Conservation (phyloP, 2,329 filamentous ascomycete species). For the Rhinocladiella mackenziei region DNA sequence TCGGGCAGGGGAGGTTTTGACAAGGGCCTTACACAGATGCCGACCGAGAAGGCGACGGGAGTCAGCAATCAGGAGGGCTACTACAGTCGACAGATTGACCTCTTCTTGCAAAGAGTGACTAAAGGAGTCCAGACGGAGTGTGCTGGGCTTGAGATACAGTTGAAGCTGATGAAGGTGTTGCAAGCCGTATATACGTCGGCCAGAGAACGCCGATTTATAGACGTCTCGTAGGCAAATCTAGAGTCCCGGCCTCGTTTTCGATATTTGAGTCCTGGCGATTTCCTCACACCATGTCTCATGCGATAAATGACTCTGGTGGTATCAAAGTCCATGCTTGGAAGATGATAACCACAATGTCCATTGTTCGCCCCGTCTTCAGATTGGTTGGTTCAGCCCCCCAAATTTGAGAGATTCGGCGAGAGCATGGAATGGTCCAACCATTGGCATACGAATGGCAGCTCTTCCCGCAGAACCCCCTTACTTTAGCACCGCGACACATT, state of each 20-base stretch:
- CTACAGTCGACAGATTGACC: conserved; percentile 2
- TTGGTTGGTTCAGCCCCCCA: too few species aligned
- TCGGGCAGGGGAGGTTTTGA: background rate
- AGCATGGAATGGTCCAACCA: too few species aligned
- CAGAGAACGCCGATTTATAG: conserved; percentile 4
- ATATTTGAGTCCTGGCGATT: too few species aligned
- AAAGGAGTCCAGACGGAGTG: background rate
- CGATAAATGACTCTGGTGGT: too few species aligned
- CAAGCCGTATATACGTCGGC: conserved; percentile 4
- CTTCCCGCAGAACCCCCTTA: background rate
- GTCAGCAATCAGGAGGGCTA: conserved; percentile 2
- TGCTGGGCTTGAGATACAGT: background rate
- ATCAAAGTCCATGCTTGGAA: too few species aligned
- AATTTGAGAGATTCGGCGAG: too few species aligned
- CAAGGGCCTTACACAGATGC: background rate
- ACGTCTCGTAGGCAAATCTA: background rate
- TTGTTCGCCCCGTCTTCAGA: too few species aligned
- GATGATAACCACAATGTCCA: too few species aligned
- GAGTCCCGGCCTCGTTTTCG: too few species aligned
- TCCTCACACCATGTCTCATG: too few species aligned
- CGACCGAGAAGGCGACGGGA: conserved; percentile 1
- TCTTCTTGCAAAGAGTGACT: conserved; percentile 1
- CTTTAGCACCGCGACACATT: conserved; percentile 42
- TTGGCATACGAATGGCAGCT: too few species aligned
- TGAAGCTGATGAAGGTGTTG: conserved; percentile 8